phyloP scores from a whole-genome alignment of 2,329 filamentous ascomycete genomes.

The Penicillium oxalicum region DNA sequence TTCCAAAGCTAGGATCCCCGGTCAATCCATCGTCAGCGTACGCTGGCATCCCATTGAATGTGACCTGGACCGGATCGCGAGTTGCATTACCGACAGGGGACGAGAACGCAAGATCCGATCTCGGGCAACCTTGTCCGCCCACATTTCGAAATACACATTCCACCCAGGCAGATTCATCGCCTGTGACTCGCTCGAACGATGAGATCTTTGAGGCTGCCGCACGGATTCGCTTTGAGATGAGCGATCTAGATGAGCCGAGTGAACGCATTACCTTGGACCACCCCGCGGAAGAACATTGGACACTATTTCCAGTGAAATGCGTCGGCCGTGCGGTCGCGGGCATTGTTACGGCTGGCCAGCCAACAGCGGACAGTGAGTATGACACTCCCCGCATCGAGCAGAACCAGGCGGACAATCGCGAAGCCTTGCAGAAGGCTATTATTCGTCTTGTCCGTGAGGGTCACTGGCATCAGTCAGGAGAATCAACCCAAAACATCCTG shows the following conservation, averaged over 20 bases:
- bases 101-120: constrained; percentile 19
- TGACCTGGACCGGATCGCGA: too few relatives aligned
- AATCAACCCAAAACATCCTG: constrained; percentile 11
- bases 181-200: constrained; percentile 21
- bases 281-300: constrained; percentile 77
- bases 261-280: constrained; percentile 58
- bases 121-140: constrained; percentile 15
- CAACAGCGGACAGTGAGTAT: constrained; percentile 49
- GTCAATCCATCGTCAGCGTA: constrained; percentile 25
- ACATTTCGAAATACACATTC: constrained; percentile 22
- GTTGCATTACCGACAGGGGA: too few relatives aligned
- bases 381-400: constrained; percentile 31
- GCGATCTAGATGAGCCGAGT: constrained; percentile 33
- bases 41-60: constrained; percentile 16
- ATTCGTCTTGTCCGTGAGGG: constrained; percentile 76
- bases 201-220: constrained; percentile 31
- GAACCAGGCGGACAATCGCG: constrained; percentile 71
- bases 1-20: constrained; percentile 47
- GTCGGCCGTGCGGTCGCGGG: constrained; percentile 66
- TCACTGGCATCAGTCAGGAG: constrained; percentile 61
- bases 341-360: constrained; percentile 52
- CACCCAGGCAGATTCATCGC: constrained; percentile 29
- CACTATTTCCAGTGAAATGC: constrained; percentile 69
- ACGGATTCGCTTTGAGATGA: constrained; percentile 38
- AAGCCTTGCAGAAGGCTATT: constrained; percentile 73